Evolutionary conservation across 1,284 basidiomycete genomes (phyloP).

Genomic region (Ganoderma lingzhi): DNA sequence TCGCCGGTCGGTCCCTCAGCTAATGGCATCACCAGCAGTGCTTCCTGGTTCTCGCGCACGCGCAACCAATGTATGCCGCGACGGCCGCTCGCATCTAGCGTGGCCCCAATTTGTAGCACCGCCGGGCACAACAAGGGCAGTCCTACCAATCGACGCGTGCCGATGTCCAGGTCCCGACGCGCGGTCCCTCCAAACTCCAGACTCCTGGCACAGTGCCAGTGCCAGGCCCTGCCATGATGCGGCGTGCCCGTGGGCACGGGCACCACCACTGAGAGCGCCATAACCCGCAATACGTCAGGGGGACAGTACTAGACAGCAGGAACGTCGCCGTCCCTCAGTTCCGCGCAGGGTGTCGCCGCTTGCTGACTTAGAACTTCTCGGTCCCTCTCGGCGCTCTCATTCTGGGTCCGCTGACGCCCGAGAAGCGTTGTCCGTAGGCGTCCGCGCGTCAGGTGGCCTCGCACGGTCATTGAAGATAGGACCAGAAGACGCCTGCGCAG

Average conservation of each 20-base stretch:
- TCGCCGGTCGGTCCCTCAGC: neutral
- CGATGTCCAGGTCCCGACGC: neutral
- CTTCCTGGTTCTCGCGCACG: neutral
- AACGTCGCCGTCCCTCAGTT: constrained; percentile 1
- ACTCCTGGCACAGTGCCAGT: neutral
- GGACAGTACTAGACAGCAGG: neutral
- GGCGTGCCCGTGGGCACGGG: constrained; percentile 3
- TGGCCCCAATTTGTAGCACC: neutral
- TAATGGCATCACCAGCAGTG: neutral
- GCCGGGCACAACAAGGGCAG: neutral
- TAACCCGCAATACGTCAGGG: neutral
- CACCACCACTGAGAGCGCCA: neutral
- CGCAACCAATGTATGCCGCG: neutral
- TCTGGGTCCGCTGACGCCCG: constrained; percentile 1
- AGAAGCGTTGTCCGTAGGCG: neutral
- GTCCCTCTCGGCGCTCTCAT: constrained; percentile 7
- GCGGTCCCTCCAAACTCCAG: neutral
- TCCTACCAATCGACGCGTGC: constrained; percentile 5
- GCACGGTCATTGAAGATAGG: neutral
- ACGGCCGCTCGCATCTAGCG: neutral
- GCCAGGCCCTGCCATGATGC: neutral
- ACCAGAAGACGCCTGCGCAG: neutral
- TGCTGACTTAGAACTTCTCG: constrained; percentile 15
- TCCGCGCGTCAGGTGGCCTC: constrained; percentile 1
- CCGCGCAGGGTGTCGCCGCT: constrained; percentile 4